Conservation (phyloP, 2,329 filamentous ascomycete species). For the Colletotrichum musicola region DNA sequence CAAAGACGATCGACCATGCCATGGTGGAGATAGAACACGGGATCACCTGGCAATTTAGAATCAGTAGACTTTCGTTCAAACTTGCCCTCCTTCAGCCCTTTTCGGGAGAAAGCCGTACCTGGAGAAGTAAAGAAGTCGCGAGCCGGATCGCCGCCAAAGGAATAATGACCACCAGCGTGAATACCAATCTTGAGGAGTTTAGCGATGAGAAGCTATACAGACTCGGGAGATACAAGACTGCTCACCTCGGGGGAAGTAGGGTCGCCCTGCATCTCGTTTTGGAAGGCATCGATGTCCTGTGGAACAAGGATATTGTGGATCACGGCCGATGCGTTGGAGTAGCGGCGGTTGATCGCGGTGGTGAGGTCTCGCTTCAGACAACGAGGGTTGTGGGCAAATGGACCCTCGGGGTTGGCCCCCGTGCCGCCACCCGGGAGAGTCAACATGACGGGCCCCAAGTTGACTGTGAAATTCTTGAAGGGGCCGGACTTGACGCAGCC, state of each 20-base stretch:
- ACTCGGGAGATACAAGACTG: no score
- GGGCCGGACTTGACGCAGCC: constrained; percentile 67
- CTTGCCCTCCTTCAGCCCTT: no score
- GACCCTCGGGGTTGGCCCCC: constrained; percentile 41
- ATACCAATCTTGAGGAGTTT: constrained; percentile 46
- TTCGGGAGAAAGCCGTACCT: constrained; percentile 50
- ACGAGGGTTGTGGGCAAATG: constrained; percentile 56
- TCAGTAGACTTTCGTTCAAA: no score
- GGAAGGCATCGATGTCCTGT: constrained; percentile 55
- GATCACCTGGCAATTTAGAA: no score
- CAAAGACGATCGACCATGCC: constrained; percentile 44
- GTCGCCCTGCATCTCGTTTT: constrained; percentile 58
- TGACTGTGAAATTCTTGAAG: constrained; percentile 57
- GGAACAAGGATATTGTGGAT: constrained; percentile 53
- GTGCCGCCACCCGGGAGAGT: constrained; percentile 45
- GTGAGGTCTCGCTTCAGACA: constrained; percentile 55
- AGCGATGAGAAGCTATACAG: no score
- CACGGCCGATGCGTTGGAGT: constrained; percentile 47
- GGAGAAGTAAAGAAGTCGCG: constrained; percentile 55
- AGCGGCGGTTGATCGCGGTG: constrained; percentile 42
- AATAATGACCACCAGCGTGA: constrained; percentile 35
- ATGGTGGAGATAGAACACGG: constrained; percentile 42
- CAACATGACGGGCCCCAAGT: constrained; percentile 53
- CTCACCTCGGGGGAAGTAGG: constrained; percentile 28
- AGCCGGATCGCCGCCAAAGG: constrained; percentile 53